Percentiles rank a stretch among this genome's conserved stretches.
These are phyloP conservation scores for carrot (Daucus carota) DNA, from an alignment of 129 eudicot genomes.

Conservation along the genomic window DH1_v3.0 NC_030385.2:37347501-37348000, in stretches of 20 bases:
- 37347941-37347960: constrained; percentile 88
- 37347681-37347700: neutral
- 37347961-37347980: constrained; percentile 58
- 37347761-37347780: neutral
- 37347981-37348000: constrained; percentile 81
- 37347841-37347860: neutral
- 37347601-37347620: neutral
- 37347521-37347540: neutral
- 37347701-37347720: constrained; percentile 1
- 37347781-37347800: constrained; percentile 13
- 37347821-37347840: neutral
- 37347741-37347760: neutral
- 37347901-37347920: constrained; percentile 93
- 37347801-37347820: constrained; percentile 7
- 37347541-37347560: no score
- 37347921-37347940: constrained; percentile 89
- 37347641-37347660: neutral
- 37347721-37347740: constrained; percentile 1
- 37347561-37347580: no score
- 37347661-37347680: neutral
- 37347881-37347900: constrained; percentile 64
- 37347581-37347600: no score
- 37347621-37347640: neutral
- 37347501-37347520: neutral
- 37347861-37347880: neutral